Evolutionary conservation across 164 flowering plant genomes (phyloP).

Genomic region (Vitis labrusca): DNA sequence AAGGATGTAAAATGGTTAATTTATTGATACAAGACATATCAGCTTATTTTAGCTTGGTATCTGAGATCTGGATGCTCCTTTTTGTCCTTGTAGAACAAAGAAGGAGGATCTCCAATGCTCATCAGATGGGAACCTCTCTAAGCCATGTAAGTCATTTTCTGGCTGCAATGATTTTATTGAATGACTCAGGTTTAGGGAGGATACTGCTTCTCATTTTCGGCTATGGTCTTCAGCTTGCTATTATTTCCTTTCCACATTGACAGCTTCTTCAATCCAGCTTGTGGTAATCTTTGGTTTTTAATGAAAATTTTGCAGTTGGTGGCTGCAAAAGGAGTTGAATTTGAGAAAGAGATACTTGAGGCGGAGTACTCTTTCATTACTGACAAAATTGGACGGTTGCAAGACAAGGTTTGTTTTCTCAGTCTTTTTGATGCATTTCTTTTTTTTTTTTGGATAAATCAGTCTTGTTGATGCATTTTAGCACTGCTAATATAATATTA

Average conservation of each 20-base stretch:
- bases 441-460: background rate
- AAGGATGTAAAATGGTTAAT: background rate
- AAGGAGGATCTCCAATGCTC: slow-evolving; percentile 51
- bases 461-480: background rate
- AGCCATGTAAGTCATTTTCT: slow-evolving; percentile 49
- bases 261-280: slow-evolving; percentile 2
- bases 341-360: slow-evolving; percentile 75
- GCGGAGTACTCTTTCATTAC: slow-evolving; percentile 63
- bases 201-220: background rate
- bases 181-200: background rate
- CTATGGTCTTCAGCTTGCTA: background rate
- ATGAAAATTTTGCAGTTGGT: slow-evolving; percentile 39
- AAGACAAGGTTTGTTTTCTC: slow-evolving; percentile 65
- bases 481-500: background rate
- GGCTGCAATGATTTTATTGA: background rate
- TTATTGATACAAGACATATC: no score
- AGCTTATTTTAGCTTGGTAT: background rate
- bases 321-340: slow-evolving; percentile 64
- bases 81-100: slow-evolving; percentile 50
- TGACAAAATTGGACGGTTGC: slow-evolving; percentile 65
- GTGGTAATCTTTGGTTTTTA: slow-evolving; percentile 3
- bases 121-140: slow-evolving; percentile 36
- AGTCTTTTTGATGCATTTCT: background rate
- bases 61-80: background rate
- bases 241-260: background rate